phyloP scores from a whole-genome alignment of 1,284 basidiomycete genomes.

The Ustanciosporium gigantosporum region DNA sequence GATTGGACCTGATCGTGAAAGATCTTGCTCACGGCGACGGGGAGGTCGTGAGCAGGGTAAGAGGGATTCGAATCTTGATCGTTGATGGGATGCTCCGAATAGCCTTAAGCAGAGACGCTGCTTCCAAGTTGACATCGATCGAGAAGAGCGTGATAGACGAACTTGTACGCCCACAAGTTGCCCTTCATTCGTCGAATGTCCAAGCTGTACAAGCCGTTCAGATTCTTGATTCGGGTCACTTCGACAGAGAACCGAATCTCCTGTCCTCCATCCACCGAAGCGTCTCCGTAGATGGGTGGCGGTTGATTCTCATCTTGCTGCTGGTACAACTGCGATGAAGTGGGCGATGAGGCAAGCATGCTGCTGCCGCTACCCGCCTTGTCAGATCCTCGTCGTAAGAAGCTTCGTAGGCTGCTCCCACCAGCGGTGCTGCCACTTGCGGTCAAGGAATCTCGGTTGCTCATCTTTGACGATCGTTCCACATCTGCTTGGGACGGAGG shows the following conservation, averaged over 20 bases:
- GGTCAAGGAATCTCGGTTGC: slow-evolving; percentile 16
- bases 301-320: slow-evolving; percentile 36
- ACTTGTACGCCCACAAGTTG: slow-evolving; percentile 59
- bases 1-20: too few relatives aligned
- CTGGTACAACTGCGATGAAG: not conserved
- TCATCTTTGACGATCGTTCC: slow-evolving; percentile 39
- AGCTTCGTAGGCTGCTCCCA: slow-evolving; percentile 41
- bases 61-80: too few relatives aligned
- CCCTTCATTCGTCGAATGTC: slow-evolving; percentile 59
- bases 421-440: slow-evolving; percentile 28
- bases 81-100: too few relatives aligned
- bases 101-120: not conserved
- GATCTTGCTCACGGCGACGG: too few relatives aligned
- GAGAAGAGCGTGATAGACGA: slow-evolving; percentile 54
- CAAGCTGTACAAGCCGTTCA: slow-evolving; percentile 56
- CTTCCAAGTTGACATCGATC: slow-evolving; percentile 34
- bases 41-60: too few relatives aligned
- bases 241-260: slow-evolving; percentile 59
- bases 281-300: slow-evolving; percentile 53
- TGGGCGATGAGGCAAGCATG: slow-evolving; percentile 6
- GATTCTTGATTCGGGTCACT: slow-evolving; percentile 55
- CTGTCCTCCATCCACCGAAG: slow-evolving; percentile 54
- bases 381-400: slow-evolving; percentile 43
- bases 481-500: slow-evolving; percentile 52
- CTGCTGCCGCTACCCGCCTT: slow-evolving; percentile 11